Evolutionary conservation across 257 asterid species (phyloP), one percentile per base, ranked within the genome.

Genomic region (Scutellaria minor): DNA sequence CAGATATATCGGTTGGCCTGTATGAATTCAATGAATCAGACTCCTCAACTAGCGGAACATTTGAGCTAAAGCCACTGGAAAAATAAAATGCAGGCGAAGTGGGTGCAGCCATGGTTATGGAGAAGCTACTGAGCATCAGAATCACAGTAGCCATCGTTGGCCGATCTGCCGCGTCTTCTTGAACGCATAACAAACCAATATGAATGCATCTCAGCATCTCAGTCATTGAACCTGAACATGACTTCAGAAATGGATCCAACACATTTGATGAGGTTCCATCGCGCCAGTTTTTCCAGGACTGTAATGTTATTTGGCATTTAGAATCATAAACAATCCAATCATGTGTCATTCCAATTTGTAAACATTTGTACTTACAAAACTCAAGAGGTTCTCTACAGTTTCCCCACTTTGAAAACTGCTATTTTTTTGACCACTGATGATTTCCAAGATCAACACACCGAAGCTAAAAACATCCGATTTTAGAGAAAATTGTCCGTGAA

Each of bases 401-500:
- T 81, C 77, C 11, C 72, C 77, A 68, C 64, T 24, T 45, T 4
- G 66, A 5, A 20, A 18, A 13, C 10, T 50, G 5, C 7, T 66
- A 60, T 74, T 80, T 65, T 46, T 83, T 47, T 51, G 72, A 6
- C 89, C 83, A 9, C 84, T 80, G 7, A 83, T 41, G 15, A 82
- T 85, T 82, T 85, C 87, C 1, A 87, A 58, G 37, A 85, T 57
- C 24, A 81, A 42, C 13, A 87, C 88, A 3, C 93, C 89, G 24
- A 76, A 87, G 52, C 87, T 79, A 47, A 76, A 85, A 5, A 85
- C 81, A 35, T 87, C 93, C 0, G 85, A 83, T 50, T 87, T 87
- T n/a, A 66, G 27, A 2, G 27, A 22, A 2, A 2, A 2, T 22
- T 1, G 27, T 1, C 2, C 27, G 2, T 2, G 27, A 1, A 1